Conservation (phyloP, 768 basidiomycete genomes). For the Tephrocybe sp. region DNA sequence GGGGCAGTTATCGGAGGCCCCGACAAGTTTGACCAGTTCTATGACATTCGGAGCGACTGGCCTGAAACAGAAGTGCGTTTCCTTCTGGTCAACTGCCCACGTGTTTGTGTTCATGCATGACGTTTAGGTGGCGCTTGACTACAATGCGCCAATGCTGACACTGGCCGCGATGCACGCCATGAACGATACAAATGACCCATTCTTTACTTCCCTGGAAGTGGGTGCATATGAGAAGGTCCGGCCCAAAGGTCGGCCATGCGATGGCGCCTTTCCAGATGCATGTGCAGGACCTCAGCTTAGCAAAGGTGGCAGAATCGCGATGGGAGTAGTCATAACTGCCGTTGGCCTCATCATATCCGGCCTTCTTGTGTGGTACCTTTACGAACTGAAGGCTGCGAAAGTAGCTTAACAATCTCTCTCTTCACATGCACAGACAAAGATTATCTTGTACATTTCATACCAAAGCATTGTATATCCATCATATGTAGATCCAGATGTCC, state of each 20-base stretch:
- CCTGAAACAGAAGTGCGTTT: conserved; percentile 73
- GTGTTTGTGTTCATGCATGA: neutral
- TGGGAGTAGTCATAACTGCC: conserved; percentile 64
- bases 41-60: conserved; percentile 88
- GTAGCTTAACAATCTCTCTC: neutral
- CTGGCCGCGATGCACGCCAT: conserved; percentile 78
- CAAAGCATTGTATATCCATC: neutral
- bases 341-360: conserved; percentile 60
- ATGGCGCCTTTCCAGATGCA: conserved; percentile 59
- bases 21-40: conserved; percentile 71
- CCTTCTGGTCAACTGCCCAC: neutral
- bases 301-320: conserved; percentile 61
- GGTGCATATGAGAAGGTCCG: conserved; percentile 63
- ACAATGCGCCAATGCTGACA: conserved; percentile 88
- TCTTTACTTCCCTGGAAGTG: conserved; percentile 67
- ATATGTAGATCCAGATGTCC: no score
- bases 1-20: conserved; percentile 92
- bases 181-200: conserved; percentile 69
- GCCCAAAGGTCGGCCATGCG: conserved; percentile 77
- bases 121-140: conserved; percentile 74
- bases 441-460: neutral
- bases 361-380: conserved; percentile 40
- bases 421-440: neutral
- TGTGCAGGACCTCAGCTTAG: conserved; percentile 56
- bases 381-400: conserved; percentile 17